A percentile compares a stretch with the other conserved stretches of the same genome.
Conservation (phyloP, 2,329 filamentous ascomycete genomes). For the Xylariaceae sp. region DNA sequence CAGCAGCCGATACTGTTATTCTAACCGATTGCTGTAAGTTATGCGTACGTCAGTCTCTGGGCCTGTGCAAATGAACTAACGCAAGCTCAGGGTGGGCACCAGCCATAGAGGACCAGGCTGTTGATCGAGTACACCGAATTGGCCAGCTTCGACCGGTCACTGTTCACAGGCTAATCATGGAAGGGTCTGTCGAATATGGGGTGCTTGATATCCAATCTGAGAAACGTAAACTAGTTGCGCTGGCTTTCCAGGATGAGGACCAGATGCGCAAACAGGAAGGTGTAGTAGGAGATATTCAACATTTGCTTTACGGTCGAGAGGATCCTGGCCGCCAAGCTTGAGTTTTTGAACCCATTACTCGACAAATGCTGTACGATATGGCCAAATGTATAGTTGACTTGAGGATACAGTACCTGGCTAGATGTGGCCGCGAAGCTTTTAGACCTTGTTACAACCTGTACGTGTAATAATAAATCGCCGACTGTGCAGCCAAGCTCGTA, state of each 20-base stretch:
- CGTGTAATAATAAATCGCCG: background rate
- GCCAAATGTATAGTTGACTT: slow-evolving; percentile 1
- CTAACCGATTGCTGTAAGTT: slow-evolving; percentile 67
- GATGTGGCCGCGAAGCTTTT: background rate
- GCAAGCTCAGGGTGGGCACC: slow-evolving; percentile 69
- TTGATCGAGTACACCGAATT: slow-evolving; percentile 81
- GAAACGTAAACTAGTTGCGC: slow-evolving; percentile 72
- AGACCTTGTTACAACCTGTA: background rate
- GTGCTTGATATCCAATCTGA: slow-evolving; percentile 74
- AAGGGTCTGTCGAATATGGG: slow-evolving; percentile 73
- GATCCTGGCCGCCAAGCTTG: background rate
- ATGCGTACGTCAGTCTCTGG: background rate
- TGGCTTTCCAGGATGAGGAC: slow-evolving; percentile 73
- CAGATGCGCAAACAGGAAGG: slow-evolving; percentile 45
- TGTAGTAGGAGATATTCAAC: slow-evolving; percentile 45
- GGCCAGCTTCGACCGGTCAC: slow-evolving; percentile 76
- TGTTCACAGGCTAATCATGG: slow-evolving; percentile 77
- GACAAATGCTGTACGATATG: background rate
- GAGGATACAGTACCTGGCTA: slow-evolving; percentile 1
- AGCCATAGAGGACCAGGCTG: slow-evolving; percentile 85
- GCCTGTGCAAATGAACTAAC: slow-evolving; percentile 15
- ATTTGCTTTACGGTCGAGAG: slow-evolving; percentile 37
- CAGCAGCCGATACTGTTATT: slow-evolving; percentile 80
- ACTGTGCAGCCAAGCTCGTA: background rate
- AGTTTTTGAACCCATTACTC: background rate